phyloP scores from a whole-genome alignment of 176 grass and related monocot species.

The Coix lacrymajobi region DNA sequence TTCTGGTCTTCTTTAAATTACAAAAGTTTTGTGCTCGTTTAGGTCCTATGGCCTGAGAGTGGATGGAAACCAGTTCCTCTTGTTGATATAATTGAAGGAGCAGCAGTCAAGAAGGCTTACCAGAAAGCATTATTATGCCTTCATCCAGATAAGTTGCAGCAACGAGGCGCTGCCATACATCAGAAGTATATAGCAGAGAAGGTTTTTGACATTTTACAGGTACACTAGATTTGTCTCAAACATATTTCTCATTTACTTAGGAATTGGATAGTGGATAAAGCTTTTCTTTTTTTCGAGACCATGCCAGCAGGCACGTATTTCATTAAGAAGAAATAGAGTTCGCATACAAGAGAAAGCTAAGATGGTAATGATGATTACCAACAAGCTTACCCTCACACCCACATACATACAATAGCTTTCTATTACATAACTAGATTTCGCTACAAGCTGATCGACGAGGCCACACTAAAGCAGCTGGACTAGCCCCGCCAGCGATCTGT shows the following conservation, averaged over 20 bases:
- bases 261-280: not conserved
- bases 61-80: slow-evolving; percentile 91
- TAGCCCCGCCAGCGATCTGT: no score
- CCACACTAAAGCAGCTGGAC: no score
- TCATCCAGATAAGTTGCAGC: slow-evolving; percentile 96
- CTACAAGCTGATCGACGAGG: no score
- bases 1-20: not conserved
- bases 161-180: slow-evolving; percentile 57
- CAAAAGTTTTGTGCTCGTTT: not conserved
- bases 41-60: slow-evolving; percentile 83
- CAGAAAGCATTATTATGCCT: slow-evolving; percentile 85
- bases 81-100: slow-evolving; percentile 88
- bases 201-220: slow-evolving; percentile 96
- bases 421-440: no score
- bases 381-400: no score
- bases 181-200: slow-evolving; percentile 91
- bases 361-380: no score
- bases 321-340: no score
- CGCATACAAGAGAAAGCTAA: no score
- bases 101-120: slow-evolving; percentile 82
- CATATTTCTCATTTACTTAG: not conserved
- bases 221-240: slow-evolving; percentile 37
- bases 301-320: no score
- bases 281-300: no score
- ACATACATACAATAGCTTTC: no score